Percentiles rank a stretch among this genome's conserved stretches.
Evolutionary conservation across 306 rosid species (phyloP).

Genomic region (cucumber (Cucumis sativus)): Cucumber_9930_V3 NC_026658.2:321501-322000

Average conservation of each 20-base stretch:
- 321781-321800: constrained; percentile 68
- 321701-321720: constrained; percentile 57
- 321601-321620: constrained; percentile 46
- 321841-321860: background rate
- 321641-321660: constrained; percentile 42
- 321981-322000: background rate
- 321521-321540: constrained; percentile 33
- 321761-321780: constrained; percentile 48
- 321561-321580: constrained; percentile 74
- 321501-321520: constrained; percentile 47
- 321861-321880: background rate
- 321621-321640: constrained; percentile 52
- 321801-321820: constrained; percentile 50
- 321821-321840: constrained; percentile 71
- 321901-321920: background rate
- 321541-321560: constrained; percentile 38
- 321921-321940: background rate
- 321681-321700: constrained; percentile 47
- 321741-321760: constrained; percentile 49
- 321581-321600: constrained; percentile 82
- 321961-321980: background rate
- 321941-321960: background rate
- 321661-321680: constrained; percentile 80
- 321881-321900: background rate
- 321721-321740: constrained; percentile 46